Base-by-base conservation (phyloP, 371 early-diverging fungal genomes). In the Haplosporangium sp. region DNA sequence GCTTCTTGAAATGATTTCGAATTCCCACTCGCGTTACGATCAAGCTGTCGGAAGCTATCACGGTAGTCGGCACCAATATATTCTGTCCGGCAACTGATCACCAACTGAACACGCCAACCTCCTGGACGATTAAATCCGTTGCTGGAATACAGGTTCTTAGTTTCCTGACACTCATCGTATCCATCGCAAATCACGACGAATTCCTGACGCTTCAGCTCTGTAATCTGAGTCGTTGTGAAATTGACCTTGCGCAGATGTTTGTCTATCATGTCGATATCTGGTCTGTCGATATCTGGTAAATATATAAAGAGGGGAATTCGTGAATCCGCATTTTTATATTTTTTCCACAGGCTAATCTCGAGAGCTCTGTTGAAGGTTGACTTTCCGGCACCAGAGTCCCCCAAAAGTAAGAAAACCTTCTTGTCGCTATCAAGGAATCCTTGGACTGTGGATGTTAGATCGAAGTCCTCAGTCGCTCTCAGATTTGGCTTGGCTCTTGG, bases 1-100 rank as follows among this genome's bases (percentile, higher is more conserved):
- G 59, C 57, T 44, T 70, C 71, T 17, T 34, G 56, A 19, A 63
- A 59, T 37, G 34, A 17, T 45, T 35, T 1, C 3, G 42, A 2
- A 20, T 27, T 10, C 9, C 8, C 40, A 39, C 10, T 8, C 10
- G 15, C 4, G 35, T 53, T 59, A 15, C 56, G 39, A 44, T 20
- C 42, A 3, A 20, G 40, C 15, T 45, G 45, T 15, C 15, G 45
- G 15, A 45, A 45, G 15, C 45, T 13, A 45, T 10, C 45, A 10
- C 10, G 10, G 45, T 45, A 45, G 15, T 45, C 45, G 45, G 15
- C 45, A 8, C 45, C 45, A 0, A 13, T 45, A 45, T 47, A 70
- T 7, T 63, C 59, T 47, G 59, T 63, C 4, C 71, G 63, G 53
- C 71, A 64, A 40, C 64, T 71, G 37, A 71, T 50, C 39, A 71